Evolutionary conservation across 768 basidiomycete species (phyloP), one percentile per base, ranked within the genome.

Genomic region (Harrya chromipes): DNA sequence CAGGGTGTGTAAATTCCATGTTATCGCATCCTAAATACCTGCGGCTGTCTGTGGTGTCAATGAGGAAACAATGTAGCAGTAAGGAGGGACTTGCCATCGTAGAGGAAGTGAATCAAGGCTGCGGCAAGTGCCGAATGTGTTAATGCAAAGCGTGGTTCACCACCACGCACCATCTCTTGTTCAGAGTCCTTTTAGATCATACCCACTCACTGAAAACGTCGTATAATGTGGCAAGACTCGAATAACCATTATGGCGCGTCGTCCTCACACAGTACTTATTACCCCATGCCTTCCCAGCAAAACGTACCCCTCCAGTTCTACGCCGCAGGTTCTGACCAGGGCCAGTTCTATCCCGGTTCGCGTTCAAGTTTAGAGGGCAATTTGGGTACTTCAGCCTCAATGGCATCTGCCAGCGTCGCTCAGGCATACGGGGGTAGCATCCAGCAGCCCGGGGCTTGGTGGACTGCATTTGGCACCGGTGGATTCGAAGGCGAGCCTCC

Each of bases 401-500:
- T 84, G 39, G 58, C 74, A 10, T 71, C 73, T 21, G 74, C 71
- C 3, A 71, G 70, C 7, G 74, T 72, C 38, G 66, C 73, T 8
- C 73, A 78, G 40, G 66, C 72, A 0, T 90, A 82, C 59, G 81
- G 81, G 4, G 88, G 91, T 26, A 84, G 77, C 63, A 91, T 94
- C 36, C 85, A 90, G 60, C 66, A 78, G 4, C 72, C 75, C 19
- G 88, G 87, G 3, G 80, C 82, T 16, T 97, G 94, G 94, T 94
- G 92, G 89, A 90, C 90, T 21, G 94, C 94, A 29, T 95, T 97
- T 73, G 93, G 94, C 27, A 93, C 92, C 2, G 93, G 92, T 44
- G 94, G 92, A 12, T 84, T 95, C 50, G 94, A 97, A 66, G 95
- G 94, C 26, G 97, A 99, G 63, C 90, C 93, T 42, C 94, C 95